Base-by-base conservation (phyloP, 306 rosid species). In the Crotalaria pallida region DNA sequence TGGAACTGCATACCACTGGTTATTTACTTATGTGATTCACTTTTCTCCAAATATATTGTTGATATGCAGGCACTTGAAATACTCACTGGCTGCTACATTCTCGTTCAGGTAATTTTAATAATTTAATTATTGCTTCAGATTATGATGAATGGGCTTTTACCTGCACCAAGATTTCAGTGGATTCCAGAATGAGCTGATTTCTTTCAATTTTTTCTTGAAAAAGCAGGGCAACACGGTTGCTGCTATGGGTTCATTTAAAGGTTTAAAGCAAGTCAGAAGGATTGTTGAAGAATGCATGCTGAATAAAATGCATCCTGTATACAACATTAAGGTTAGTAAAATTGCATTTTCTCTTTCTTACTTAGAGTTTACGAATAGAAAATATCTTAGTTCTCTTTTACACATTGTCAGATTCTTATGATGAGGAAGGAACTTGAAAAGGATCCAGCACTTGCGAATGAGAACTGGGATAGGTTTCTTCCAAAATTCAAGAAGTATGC, bases 381-480 rank as follows among this genome's bases (percentile, higher is more conserved):
- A 58, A 44, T 52, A 64, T 78, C 40, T 51, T n/a, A 63, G 6
- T 27, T 70, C 34, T 38, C 16, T 8, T 44, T 71, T 70, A 58
- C 10, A 22, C 17, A 15, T 77, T 29, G 8, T 66, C 70, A 94
- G 97, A 75, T 88, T 77, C 96, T 94, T 64, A 93, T 90, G 97
- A 82, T 88, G 89, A 88, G 62, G 84, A 94, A 85, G 72, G 98
- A 93, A 79, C 98, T 93, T 64, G 98, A 85, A 73, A 93, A 88
- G 79, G 87, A 93, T 83, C 98, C 97, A n/a, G 81, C 88, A 21
- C 88, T 93, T 47, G 94, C 89, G 5, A 21, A 84, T 2, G 98
- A 93, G 81, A 93, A 77, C 63, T 93, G 98, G 98, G 97, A 90
- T 73, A 84, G 98, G 79, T 94, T 94, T 87, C 97, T 90, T 80